Evolutionary conservation across 2,329 filamentous ascomycete genomes (phyloP), one percentile per base, ranked within the genome.

Genomic region (Pyricularia grisea): DNA sequence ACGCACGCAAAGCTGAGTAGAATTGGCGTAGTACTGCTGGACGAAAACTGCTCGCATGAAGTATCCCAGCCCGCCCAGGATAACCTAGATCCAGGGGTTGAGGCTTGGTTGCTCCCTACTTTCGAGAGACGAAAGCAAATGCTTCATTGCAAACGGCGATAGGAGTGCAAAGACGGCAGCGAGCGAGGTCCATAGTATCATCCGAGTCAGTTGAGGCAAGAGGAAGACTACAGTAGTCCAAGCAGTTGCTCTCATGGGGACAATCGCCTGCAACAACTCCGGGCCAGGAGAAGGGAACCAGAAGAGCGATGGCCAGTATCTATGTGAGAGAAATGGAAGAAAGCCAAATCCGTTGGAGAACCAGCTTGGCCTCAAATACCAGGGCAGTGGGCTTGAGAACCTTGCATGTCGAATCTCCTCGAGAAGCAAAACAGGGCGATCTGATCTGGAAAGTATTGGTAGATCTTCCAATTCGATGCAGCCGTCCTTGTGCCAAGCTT

Each of bases 21-120:
- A 84, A 1, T 78, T 84, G 72, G 87, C 88, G 42, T 87, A 79
- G 73, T 88, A 88, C 72, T 85, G 84, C 73, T 88, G 85, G 71
- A 83, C 85, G 68, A 79, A 75, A 63, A 87, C 72, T 2, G 86
- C 85, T 17, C 83, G 81, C 3, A 77, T 73, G 60, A 82, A 72
- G 0, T 84, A 84, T 0, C 85, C 85, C 55, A 81, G 68, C 69
- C 87, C 87, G 70, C 87, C 78, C 42, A 87, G 78, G 2, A 82
- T 71, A 10, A 88, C 76, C 70, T 70, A 71, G 31, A 69, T 11
- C 77, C 81, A 83, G 2, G 85, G 84, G 30, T 79, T 79, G 31
- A 85, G 78, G 23, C 75, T 73, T n/a, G 84, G 80, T 25, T 73
- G 74, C n/a, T 76, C 74, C 0, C 84, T 83, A 33, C 80, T 73